phyloP scores from a whole-genome alignment of 345 rosid genomes.

The Heritiera fomes region DNA sequence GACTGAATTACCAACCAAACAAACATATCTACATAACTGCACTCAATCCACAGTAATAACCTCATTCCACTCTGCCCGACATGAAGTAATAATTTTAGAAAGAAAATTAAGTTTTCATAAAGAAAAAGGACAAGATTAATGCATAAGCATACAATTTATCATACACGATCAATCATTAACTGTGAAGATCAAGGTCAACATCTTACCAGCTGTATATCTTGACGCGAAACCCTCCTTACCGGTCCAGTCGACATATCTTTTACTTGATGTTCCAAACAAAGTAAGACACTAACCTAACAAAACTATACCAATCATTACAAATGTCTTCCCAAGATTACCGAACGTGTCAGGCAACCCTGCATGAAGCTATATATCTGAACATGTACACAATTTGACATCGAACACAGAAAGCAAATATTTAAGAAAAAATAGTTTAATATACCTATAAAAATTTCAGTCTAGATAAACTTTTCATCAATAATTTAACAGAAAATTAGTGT shows the following conservation, averaged over 20 bases:
- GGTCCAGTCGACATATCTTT: slow-evolving; percentile 70
- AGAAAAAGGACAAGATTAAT: neutral
- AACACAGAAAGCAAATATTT: neutral
- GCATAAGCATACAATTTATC: neutral
- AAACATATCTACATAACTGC: neutral
- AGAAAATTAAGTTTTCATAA: neutral
- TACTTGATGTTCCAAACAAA: slow-evolving; percentile 18
- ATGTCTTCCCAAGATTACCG: neutral
- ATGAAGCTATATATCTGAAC: slow-evolving; percentile 13
- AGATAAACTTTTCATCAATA: neutral
- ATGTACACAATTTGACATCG: neutral
- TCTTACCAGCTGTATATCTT: slow-evolving; percentile 87
- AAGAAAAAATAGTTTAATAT: neutral
- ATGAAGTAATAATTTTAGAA: neutral
- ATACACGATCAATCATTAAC: neutral
- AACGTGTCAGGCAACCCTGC: neutral
- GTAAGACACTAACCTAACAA: slow-evolving; percentile 1
- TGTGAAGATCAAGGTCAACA: slow-evolving; percentile 19
- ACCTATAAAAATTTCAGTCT: neutral
- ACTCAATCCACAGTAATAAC: neutral
- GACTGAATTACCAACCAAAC: neutral
- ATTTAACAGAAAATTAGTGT: neutral
- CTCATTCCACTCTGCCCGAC: neutral
- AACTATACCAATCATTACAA: neutral
- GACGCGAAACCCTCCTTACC: slow-evolving; percentile 76